These are phyloP conservation scores for Lichtheimia ornata DNA, from an alignment of 371 early-diverging fungal species.

Conservation along the genomic window DNA sequence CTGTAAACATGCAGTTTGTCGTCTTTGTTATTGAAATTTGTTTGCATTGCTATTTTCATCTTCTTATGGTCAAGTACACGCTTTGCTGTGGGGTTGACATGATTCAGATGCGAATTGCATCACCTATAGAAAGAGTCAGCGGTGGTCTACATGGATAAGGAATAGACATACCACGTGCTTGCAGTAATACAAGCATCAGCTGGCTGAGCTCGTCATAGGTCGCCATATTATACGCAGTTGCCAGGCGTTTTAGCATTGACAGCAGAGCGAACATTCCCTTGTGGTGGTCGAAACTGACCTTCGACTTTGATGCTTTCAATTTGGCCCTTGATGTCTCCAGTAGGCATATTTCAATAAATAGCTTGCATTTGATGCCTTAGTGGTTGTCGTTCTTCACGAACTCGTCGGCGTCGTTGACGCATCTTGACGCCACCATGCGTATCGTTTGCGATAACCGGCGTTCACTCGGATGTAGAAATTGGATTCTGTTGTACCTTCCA, in stretches of 20 bases:
- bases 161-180: constrained; percentile 11
- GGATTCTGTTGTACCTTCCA: no score
- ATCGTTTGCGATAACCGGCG: no score
- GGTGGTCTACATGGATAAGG: no score
- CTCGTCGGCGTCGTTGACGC: no score
- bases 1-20: constrained; percentile 3
- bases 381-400: no score
- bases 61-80: constrained; percentile 1
- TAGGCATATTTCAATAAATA: constrained; percentile 3
- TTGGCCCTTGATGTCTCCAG: constrained; percentile 10
- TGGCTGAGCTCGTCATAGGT: constrained; percentile 15
- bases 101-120: constrained; percentile 8
- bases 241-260: constrained; percentile 20
- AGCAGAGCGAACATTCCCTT: constrained; percentile 19
- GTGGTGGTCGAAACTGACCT: constrained; percentile 12
- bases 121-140: not conserved
- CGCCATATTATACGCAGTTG: constrained; percentile 12
- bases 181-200: constrained; percentile 11
- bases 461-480: no score
- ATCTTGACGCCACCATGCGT: no score
- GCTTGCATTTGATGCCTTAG: no score
- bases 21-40: not conserved
- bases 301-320: not conserved
- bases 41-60: not conserved
- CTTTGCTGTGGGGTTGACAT: not conserved